Evolutionary conservation across 176 grass and related monocot species (phyloP).

Genomic region (Oryza glaberrima): DNA sequence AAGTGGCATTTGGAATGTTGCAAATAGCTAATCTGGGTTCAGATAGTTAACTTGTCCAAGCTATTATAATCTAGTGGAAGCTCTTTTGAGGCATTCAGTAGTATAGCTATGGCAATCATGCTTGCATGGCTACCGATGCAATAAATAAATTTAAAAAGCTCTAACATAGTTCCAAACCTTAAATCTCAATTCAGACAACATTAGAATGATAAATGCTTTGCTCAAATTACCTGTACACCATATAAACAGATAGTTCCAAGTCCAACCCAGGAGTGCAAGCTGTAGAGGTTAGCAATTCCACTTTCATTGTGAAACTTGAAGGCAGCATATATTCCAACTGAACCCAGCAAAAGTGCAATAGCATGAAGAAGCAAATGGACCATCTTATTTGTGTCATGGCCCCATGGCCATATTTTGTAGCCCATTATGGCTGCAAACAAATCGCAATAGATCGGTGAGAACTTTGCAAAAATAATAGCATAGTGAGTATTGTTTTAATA

Average conservation of each 20-base stretch:
- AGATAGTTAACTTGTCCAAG: neutral
- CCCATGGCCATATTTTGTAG: constrained; percentile 75
- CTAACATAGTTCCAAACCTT: neutral
- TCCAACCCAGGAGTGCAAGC: constrained; percentile 92
- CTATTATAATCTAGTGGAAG: neutral
- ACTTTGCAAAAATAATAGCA: constrained; percentile 1
- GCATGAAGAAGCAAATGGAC: constrained; percentile 76
- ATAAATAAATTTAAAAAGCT: constrained; percentile 3
- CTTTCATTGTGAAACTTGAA: constrained; percentile 94
- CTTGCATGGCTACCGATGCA: neutral
- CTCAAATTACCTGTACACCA: constrained; percentile 62
- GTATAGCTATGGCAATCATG: neutral
- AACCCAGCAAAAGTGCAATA: constrained; percentile 64
- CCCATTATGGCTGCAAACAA: constrained; percentile 76
- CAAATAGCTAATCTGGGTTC: neutral
- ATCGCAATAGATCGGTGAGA: constrained; percentile 33
- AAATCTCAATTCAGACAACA: constrained; percentile 5
- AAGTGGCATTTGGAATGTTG: neutral
- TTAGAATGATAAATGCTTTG: neutral
- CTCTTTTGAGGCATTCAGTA: neutral
- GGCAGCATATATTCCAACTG: constrained; percentile 63
- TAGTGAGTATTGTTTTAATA: neutral
- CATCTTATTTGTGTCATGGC: constrained; percentile 69
- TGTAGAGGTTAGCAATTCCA: constrained; percentile 78
- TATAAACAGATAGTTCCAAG: constrained; percentile 73